Conservation (phyloP, 495 filamentous ascomycete genomes). For the Penicillium malachiteum region DNA sequence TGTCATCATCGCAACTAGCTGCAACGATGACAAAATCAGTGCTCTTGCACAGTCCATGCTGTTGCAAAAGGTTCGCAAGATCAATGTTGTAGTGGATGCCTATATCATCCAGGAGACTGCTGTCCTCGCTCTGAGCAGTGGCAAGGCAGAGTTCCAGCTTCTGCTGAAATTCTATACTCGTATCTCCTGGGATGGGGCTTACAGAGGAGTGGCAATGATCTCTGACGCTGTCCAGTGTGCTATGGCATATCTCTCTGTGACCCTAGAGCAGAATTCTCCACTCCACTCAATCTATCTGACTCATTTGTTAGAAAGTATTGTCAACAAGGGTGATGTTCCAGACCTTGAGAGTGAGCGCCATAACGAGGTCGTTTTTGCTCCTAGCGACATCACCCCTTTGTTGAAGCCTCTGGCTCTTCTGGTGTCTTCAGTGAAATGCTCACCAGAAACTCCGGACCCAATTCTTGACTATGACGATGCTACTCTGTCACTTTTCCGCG, state of each 20-base stretch:
- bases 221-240: slow-evolving; percentile 51
- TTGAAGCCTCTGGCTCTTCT: slow-evolving; percentile 77
- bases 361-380: slow-evolving; percentile 72
- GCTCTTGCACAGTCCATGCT: slow-evolving; percentile 96
- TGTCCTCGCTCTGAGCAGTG: slow-evolving; percentile 69
- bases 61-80: slow-evolving; percentile 83
- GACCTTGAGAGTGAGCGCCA: slow-evolving; percentile 60
- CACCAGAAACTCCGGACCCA: slow-evolving; percentile 26
- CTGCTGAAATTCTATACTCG: slow-evolving; percentile 79
- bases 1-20: slow-evolving; percentile 76
- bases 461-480: slow-evolving; percentile 57
- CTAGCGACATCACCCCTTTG: slow-evolving; percentile 79
- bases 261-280: slow-evolving; percentile 62
- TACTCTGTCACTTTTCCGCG: slow-evolving; percentile 67
- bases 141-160: slow-evolving; percentile 73
- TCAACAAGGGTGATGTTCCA: slow-evolving; percentile 78
- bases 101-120: slow-evolving; percentile 82
- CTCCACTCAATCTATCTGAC: slow-evolving; percentile 76
- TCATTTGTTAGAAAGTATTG: slow-evolving; percentile 81
- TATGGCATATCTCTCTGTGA: slow-evolving; percentile 72
- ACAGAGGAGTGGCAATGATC: slow-evolving; percentile 57
- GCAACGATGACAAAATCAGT: slow-evolving; percentile 85
- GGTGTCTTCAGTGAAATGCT: slow-evolving; percentile 56
- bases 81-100: slow-evolving; percentile 72
- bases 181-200: slow-evolving; percentile 66